Base-by-base conservation (phyloP, 495 filamentous ascomycete genomes). In the Pseudevernia furfuracea region DNA sequence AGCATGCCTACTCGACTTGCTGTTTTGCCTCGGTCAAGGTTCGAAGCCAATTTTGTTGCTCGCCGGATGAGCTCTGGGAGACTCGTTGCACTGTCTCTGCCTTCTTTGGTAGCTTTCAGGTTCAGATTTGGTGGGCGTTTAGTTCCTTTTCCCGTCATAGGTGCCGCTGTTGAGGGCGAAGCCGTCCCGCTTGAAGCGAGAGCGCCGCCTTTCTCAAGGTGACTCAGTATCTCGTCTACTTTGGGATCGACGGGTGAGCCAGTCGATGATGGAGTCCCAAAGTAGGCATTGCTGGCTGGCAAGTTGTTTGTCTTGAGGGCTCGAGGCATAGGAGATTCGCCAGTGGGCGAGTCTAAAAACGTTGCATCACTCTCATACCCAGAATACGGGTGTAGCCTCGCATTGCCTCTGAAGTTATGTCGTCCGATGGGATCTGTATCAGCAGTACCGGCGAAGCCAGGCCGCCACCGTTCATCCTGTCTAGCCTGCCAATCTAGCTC, bases 31-130 rank as follows among this genome's bases (percentile, higher is more conserved):
- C 84, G 87, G 68, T 97, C 95, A 66, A 98, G 81, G 70, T 92
- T 91, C 0, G 92, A 82, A 8, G 94, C 94, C 32, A 97, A 78
- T 67, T 84, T 86, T 1, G 92, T 97, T 4, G 94, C 94, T 56
- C 94, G 82, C 66, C 85, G 81, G 64, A 98, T 97, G 61, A 98
- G 77, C 74, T 97, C 94, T 0, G 91, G 88, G 59, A 98, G 76
- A 74, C 91, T 96, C 8, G 94, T 96, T 67, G 96, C 76, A 70
- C 91, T 96, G 12, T 90, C 92, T 67, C 91, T 84, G 14, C 94
- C 89, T 28, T 91, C 89, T 64, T 88, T 85, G 17, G 93, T 85
- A 15, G 89, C 89, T 72, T 88, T 85, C 46, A 96, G 84, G 70
- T 97, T 84, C 36, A 96, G 74, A 3, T 84, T 82, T 36, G 90